Conservation (phyloP, 2,329 filamentous ascomycete genomes). For the Alternaria longipes region DNA sequence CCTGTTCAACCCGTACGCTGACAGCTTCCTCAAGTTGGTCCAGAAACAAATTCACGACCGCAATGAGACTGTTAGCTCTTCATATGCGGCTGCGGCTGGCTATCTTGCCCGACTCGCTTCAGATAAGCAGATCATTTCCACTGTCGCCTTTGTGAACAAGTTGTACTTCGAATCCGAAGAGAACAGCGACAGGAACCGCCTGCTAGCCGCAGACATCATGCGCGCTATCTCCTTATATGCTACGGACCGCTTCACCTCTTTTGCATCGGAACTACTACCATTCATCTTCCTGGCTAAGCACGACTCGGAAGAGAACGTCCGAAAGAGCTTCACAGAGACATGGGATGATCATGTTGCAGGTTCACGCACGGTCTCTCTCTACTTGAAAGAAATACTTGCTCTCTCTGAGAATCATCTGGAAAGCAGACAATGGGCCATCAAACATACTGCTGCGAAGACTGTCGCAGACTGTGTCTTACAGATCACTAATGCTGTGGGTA, state of each 20-base stretch:
- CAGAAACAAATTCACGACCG: slow-evolving; percentile 86
- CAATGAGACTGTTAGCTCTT: slow-evolving; percentile 91
- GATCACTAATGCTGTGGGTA: slow-evolving; percentile 64
- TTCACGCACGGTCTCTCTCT: slow-evolving; percentile 80
- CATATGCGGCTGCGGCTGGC: slow-evolving; percentile 85
- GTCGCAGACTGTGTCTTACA: slow-evolving; percentile 77
- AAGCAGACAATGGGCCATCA: slow-evolving; percentile 86
- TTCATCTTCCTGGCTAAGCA: slow-evolving; percentile 90
- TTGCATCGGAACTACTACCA: slow-evolving; percentile 79
- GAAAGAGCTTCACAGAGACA: slow-evolving; percentile 80
- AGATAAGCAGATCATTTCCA: slow-evolving; percentile 65
- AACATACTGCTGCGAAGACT: slow-evolving; percentile 85
- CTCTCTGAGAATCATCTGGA: slow-evolving; percentile 75
- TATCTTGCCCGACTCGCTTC: slow-evolving; percentile 78
- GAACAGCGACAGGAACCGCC: slow-evolving; percentile 73
- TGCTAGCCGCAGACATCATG: slow-evolving; percentile 83
- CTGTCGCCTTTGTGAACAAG: slow-evolving; percentile 66
- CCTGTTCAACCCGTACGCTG: slow-evolving; percentile 78
- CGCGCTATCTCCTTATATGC: slow-evolving; percentile 85
- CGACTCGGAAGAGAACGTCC: slow-evolving; percentile 81
- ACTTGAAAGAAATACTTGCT: slow-evolving; percentile 80
- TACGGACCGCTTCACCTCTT: slow-evolving; percentile 83
- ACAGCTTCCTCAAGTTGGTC: slow-evolving; percentile 78
- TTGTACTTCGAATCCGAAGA: slow-evolving; percentile 87
- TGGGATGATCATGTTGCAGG: slow-evolving; percentile 94